phyloP scores from a whole-genome alignment of 768 basidiomycete species.

The Scleroderma bovista region DNA sequence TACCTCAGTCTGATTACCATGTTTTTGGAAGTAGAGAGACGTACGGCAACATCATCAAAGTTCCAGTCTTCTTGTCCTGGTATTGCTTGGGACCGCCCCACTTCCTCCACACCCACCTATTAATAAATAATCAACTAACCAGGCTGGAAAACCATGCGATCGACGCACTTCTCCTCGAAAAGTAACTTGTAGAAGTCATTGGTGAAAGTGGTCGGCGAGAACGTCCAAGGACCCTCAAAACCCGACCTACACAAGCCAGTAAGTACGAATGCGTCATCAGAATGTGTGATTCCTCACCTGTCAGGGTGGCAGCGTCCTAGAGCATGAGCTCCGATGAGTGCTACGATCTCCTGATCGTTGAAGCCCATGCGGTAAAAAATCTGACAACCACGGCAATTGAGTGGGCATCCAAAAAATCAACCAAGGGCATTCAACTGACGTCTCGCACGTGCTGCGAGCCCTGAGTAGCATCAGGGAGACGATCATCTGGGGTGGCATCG shows the following conservation, averaged over 20 bases:
- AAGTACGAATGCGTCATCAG: background rate
- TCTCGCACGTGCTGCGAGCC: slow-evolving; percentile 81
- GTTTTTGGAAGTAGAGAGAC: slow-evolving; percentile 22
- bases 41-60: slow-evolving; percentile 94
- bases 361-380: slow-evolving; percentile 83
- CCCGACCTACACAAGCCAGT: slow-evolving; percentile 49
- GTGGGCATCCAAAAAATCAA: background rate
- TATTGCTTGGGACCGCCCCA: slow-evolving; percentile 93
- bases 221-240: slow-evolving; percentile 91
- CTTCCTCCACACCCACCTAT: slow-evolving; percentile 87
- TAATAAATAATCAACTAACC: background rate
- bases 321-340: slow-evolving; percentile 90
- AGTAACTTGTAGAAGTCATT: slow-evolving; percentile 87
- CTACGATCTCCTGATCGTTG: slow-evolving; percentile 97
- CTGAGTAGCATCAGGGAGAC: slow-evolving; percentile 82
- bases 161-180: slow-evolving; percentile 70
- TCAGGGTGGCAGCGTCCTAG: slow-evolving; percentile 91
- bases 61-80: slow-evolving; percentile 83
- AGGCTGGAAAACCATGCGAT: background rate
- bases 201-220: slow-evolving; percentile 83
- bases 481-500: slow-evolving; percentile 79
- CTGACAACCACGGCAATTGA: slow-evolving; percentile 16
- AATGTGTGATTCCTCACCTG: slow-evolving; percentile 38
- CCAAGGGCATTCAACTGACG: slow-evolving; percentile 33
- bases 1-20: background rate